Evolutionary conservation across 306 rosid species (phyloP).

Genomic region (Hippophae gyantsensis): DNA sequence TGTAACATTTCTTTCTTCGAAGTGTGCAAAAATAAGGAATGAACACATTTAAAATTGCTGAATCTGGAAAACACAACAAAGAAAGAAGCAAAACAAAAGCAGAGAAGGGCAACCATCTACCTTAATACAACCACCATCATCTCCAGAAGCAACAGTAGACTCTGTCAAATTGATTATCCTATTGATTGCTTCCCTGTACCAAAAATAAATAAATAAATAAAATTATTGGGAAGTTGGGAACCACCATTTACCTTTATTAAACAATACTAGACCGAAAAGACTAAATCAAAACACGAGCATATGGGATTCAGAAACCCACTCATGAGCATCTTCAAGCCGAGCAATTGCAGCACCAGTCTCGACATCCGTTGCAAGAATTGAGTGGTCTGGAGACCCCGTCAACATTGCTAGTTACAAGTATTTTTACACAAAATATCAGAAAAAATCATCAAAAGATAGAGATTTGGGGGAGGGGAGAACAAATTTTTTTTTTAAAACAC

Average conservation of each 20-base stretch:
- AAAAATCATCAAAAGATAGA: neutral
- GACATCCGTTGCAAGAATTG: slow-evolving; percentile 73
- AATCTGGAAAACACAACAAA: neutral
- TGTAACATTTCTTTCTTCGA: too few relatives aligned
- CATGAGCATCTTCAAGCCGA: slow-evolving; percentile 67
- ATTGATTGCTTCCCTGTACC: slow-evolving; percentile 57
- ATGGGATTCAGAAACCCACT: slow-evolving; percentile 27
- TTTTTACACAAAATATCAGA: neutral
- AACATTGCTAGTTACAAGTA: slow-evolving; percentile 33
- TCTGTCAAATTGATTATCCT: slow-evolving; percentile 63
- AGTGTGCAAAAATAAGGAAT: too few relatives aligned
- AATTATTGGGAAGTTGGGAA: neutral
- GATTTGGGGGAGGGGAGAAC: neutral
- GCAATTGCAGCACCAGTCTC: slow-evolving; percentile 78
- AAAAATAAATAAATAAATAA: neutral
- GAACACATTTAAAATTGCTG: too few relatives aligned
- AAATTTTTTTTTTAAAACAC: too few relatives aligned
- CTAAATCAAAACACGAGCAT: neutral
- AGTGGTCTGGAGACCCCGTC: slow-evolving; percentile 80
- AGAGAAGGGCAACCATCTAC: slow-evolving; percentile 20
- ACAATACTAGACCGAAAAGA: neutral
- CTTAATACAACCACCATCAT: slow-evolving; percentile 80
- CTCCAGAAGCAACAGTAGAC: slow-evolving; percentile 80
- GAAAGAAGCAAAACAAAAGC: slow-evolving; percentile 4
- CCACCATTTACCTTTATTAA: neutral